These are phyloP conservation scores for Leavenworthia alabamica DNA, from an alignment of 345 rosid genomes.

Conservation along the genomic window DNA sequence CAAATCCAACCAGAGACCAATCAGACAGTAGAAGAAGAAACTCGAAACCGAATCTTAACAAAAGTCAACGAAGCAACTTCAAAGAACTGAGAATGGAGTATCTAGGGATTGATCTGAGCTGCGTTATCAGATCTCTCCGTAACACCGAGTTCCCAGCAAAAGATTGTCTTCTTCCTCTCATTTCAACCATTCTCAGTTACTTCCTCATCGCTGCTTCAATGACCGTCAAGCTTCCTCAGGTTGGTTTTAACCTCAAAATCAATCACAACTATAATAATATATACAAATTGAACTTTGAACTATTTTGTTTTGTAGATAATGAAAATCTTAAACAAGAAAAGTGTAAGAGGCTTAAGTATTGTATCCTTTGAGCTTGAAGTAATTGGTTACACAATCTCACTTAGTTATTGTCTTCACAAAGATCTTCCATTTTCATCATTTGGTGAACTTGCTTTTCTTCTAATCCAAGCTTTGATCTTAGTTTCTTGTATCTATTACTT, in stretches of 20 bases:
- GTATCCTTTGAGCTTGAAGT: constrained; percentile 82
- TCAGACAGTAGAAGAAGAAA: not conserved
- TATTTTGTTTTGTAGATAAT: constrained; percentile 43
- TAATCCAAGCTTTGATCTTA: constrained; percentile 74
- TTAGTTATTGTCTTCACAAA: constrained; percentile 75
- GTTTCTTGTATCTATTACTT: constrained; percentile 55
- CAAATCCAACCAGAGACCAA: too few species aligned
- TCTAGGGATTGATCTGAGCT: constrained; percentile 62
- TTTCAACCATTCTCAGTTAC: constrained; percentile 83
- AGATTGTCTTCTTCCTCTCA: constrained; percentile 75
- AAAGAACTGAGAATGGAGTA: constrained; percentile 34
- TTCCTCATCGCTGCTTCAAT: constrained; percentile 81
- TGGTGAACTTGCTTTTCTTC: constrained; percentile 73
- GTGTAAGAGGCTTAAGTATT: constrained; percentile 77
- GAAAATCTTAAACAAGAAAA: constrained; percentile 63
- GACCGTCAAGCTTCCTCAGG: constrained; percentile 96
- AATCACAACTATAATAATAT: not conserved
- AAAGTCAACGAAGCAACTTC: not conserved
- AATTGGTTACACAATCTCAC: constrained; percentile 71
- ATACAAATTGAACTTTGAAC: not conserved
- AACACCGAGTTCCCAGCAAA: constrained; percentile 52
- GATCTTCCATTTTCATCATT: constrained; percentile 86
- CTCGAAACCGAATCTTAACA: not conserved
- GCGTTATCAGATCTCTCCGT: constrained; percentile 51
- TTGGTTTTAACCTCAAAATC: not conserved